A percentile compares a stretch with the other conserved stretches of the same genome.
Evolutionary conservation across 345 rosid species (phyloP).

Genomic region (Moricandia moricandioides): DNA sequence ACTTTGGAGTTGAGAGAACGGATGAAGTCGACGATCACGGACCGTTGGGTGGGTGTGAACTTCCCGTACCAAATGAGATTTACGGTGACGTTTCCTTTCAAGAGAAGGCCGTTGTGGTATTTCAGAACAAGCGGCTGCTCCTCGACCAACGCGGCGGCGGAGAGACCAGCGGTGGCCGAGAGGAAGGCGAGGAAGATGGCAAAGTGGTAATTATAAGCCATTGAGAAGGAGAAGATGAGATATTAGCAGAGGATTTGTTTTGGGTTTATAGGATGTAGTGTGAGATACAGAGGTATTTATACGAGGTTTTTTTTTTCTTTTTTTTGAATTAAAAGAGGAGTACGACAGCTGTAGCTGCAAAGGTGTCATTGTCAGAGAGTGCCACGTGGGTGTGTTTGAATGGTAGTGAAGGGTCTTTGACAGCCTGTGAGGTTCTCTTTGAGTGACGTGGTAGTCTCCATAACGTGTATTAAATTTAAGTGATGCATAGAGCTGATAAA

Average conservation of each 20-base stretch:
- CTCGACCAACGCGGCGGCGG: slow-evolving; percentile 56
- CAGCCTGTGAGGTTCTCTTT: slow-evolving; percentile 30
- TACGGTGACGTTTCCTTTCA: slow-evolving; percentile 30
- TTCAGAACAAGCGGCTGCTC: slow-evolving; percentile 60
- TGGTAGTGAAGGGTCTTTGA: slow-evolving; percentile 14
- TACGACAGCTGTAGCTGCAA: slow-evolving; percentile 27
- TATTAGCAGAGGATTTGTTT: slow-evolving; percentile 2
- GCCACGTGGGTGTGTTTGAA: neutral
- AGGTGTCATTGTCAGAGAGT: slow-evolving; percentile 5
- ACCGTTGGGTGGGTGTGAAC: slow-evolving; percentile 36
- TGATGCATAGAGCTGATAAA: slow-evolving; percentile 30
- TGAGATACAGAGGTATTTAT: slow-evolving; percentile 21
- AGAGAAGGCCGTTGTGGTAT: slow-evolving; percentile 34
- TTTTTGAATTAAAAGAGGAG: neutral
- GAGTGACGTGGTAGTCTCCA: slow-evolving; percentile 29
- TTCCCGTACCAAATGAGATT: slow-evolving; percentile 38
- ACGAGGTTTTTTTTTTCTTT: neutral
- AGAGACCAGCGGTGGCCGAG: slow-evolving; percentile 13
- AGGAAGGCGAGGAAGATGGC: slow-evolving; percentile 36
- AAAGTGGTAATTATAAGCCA: slow-evolving; percentile 43
- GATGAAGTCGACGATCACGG: slow-evolving; percentile 36
- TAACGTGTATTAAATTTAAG: slow-evolving; percentile 27
- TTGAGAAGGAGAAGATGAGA: slow-evolving; percentile 18
- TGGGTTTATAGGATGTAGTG: neutral
- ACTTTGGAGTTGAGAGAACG: slow-evolving; percentile 22